These are phyloP conservation scores for Blastobotrys serpentis DNA, from an alignment of 1,139 yeast species.

Conservation along the genomic window DNA sequence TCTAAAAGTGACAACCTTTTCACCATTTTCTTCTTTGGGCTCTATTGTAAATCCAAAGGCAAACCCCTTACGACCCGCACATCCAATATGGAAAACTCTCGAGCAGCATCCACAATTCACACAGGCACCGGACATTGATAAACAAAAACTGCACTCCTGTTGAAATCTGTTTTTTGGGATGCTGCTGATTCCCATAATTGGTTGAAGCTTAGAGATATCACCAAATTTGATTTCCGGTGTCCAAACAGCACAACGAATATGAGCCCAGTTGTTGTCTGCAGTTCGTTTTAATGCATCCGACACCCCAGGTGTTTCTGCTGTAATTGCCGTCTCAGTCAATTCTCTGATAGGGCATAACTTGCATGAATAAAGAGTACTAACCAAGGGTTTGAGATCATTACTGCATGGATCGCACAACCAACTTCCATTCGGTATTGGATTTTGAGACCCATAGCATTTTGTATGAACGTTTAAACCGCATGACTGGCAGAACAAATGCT, in stretches of 20 bases:
- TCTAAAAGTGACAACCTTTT: slow-evolving; percentile 34
- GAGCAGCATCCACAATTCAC: slow-evolving; percentile 46
- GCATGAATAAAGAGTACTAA: slow-evolving; percentile 61
- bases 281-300: slow-evolving; percentile 79
- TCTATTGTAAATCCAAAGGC: slow-evolving; percentile 36
- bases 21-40: neutral
- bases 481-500: slow-evolving; percentile 55
- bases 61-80: slow-evolving; percentile 49
- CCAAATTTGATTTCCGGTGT: slow-evolving; percentile 46
- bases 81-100: slow-evolving; percentile 56
- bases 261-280: slow-evolving; percentile 73
- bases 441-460: slow-evolving; percentile 58
- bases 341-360: slow-evolving; percentile 61
- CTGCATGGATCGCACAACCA: slow-evolving; percentile 88
- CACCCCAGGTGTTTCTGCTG: slow-evolving; percentile 43
- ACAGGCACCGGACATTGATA: slow-evolving; percentile 44
- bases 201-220: slow-evolving; percentile 45
- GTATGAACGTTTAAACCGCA: slow-evolving; percentile 77
- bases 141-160: slow-evolving; percentile 45
- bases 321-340: slow-evolving; percentile 46
- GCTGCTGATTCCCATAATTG: slow-evolving; percentile 38
- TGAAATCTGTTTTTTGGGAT: slow-evolving; percentile 31
- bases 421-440: slow-evolving; percentile 13
- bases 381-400: slow-evolving; percentile 62
- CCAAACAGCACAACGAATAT: slow-evolving; percentile 70